These are phyloP conservation scores for Exophiala calicioides DNA, from an alignment of 2,329 filamentous ascomycete genomes.

Conservation along the genomic window DNA sequence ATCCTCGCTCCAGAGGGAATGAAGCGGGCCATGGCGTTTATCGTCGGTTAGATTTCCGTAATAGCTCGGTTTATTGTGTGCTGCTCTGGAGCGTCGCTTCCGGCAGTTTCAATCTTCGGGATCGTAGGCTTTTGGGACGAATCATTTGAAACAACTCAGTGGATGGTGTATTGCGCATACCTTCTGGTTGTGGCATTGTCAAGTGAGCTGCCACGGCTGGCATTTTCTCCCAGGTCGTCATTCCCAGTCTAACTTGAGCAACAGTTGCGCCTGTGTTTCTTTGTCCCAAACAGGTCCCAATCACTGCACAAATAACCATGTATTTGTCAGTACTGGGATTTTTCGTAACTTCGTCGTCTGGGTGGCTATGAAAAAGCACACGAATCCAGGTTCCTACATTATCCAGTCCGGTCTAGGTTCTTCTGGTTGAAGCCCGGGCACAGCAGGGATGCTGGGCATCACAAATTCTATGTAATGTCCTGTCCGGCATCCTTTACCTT, in stretches of 20 bases:
- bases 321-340: neutral
- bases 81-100: constrained; percentile 20
- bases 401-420: constrained; percentile 62
- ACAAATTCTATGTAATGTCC: constrained; percentile 33
- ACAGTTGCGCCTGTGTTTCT: neutral
- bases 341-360: constrained; percentile 29
- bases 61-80: constrained; percentile 30
- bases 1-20: constrained; percentile 27
- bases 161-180: constrained; percentile 33
- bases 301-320: neutral
- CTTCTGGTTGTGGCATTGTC: constrained; percentile 16
- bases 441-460: constrained; percentile 50
- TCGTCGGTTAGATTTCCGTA: constrained; percentile 33
- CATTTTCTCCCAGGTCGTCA: too few relatives aligned
- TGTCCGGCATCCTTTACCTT: too few relatives aligned
- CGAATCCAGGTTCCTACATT: constrained; percentile 55
- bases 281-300: neutral
- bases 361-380: constrained; percentile 28
- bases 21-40: constrained; percentile 25
- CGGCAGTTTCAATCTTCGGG: constrained; percentile 18
- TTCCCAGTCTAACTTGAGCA: too few relatives aligned
- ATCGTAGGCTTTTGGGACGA: constrained; percentile 23
- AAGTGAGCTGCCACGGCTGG: too few relatives aligned
- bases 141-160: constrained; percentile 24
- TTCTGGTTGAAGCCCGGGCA: constrained; percentile 67